phyloP scores from a whole-genome alignment of 2,329 filamentous ascomycete species.

The Botrytis galanthina region DNA sequence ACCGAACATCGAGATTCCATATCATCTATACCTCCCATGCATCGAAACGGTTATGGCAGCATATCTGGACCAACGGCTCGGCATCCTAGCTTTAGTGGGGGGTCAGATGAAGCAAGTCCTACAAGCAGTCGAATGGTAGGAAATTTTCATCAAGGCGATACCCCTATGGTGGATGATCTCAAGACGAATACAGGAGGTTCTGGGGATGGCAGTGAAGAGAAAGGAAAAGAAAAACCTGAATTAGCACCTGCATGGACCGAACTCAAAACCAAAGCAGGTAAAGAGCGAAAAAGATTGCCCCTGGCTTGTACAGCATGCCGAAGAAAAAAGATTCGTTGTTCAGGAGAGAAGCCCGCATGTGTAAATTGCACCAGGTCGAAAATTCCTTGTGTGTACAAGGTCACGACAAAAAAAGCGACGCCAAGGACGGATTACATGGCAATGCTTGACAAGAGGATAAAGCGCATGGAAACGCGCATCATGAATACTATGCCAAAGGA shows the following conservation, averaged over 20 bases:
- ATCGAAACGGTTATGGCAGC: slow-evolving; percentile 31
- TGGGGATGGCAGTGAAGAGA: slow-evolving; percentile 53
- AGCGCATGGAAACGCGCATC: slow-evolving; percentile 96
- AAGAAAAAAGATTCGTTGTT: slow-evolving; percentile 96
- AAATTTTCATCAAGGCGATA: slow-evolving; percentile 25
- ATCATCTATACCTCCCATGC: slow-evolving; percentile 28
- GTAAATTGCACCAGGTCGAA: slow-evolving; percentile 92
- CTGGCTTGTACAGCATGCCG: slow-evolving; percentile 94
- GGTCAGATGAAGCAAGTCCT: slow-evolving; percentile 39
- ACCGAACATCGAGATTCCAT: slow-evolving; percentile 32
- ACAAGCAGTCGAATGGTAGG: slow-evolving; percentile 32
- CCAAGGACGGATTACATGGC: slow-evolving; percentile 98
- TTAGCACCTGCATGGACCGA: slow-evolving; percentile 72
- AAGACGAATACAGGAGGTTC: slow-evolving; percentile 48
- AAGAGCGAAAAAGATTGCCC: slow-evolving; percentile 89
- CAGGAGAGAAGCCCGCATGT: slow-evolving; percentile 94
- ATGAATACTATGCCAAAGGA: slow-evolving; percentile 92
- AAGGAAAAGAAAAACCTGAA: slow-evolving; percentile 58
- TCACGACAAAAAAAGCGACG: slow-evolving; percentile 89
- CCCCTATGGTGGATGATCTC: slow-evolving; percentile 52
- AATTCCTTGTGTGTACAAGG: slow-evolving; percentile 96
- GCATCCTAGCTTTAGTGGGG: slow-evolving; percentile 34
- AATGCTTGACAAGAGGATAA: slow-evolving; percentile 93
- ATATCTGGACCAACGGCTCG: slow-evolving; percentile 23
- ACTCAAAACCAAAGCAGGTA: slow-evolving; percentile 87